Conservation (phyloP, 305 asterid genomes). For the Salvia sclarea region DNA sequence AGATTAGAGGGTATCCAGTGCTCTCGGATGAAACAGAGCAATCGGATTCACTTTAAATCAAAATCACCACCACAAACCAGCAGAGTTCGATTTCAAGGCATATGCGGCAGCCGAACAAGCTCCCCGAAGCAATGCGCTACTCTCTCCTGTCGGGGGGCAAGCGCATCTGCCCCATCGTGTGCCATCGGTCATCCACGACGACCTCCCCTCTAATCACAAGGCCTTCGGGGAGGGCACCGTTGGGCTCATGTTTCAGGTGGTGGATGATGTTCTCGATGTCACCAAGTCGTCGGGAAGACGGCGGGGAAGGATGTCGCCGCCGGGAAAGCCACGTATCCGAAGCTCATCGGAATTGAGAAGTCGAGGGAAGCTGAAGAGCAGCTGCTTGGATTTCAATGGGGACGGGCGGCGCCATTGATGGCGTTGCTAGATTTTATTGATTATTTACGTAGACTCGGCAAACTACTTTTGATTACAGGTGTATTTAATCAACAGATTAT, state of each 20-base stretch:
- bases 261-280: background rate
- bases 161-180: constrained; percentile 19
- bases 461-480: no score
- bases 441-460: background rate
- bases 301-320: constrained; percentile 4
- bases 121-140: constrained; percentile 21
- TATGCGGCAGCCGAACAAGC: background rate
- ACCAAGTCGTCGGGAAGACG: constrained; percentile 11
- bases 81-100: constrained; percentile 2
- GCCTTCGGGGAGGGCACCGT: background rate
- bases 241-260: constrained; percentile 15
- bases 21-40: background rate
- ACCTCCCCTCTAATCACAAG: constrained; percentile 9
- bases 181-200: constrained; percentile 20
- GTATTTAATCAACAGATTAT: no score
- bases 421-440: constrained; percentile 13
- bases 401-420: background rate
- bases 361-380: constrained; percentile 5
- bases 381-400: constrained; percentile 1
- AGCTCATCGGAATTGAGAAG: background rate
- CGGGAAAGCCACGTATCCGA: constrained; percentile 12
- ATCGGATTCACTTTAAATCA: background rate
- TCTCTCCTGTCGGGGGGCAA: constrained; percentile 13
- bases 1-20: background rate
- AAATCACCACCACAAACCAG: background rate